Conservation (phyloP, 306 rosid species). For the Citrullus mucosospermus region DNA sequence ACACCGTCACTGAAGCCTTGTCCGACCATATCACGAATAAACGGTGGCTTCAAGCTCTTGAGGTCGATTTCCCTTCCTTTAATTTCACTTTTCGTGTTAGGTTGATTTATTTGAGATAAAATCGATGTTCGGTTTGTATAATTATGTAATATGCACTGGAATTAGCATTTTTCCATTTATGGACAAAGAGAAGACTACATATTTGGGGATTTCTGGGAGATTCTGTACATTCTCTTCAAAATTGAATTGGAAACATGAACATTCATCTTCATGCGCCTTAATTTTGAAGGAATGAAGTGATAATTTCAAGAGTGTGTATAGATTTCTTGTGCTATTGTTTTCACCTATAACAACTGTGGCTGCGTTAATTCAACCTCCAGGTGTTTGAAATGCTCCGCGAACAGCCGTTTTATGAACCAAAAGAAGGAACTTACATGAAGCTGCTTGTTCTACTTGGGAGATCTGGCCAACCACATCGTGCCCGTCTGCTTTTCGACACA, state of each 20-base stretch:
- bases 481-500: constrained; percentile 51
- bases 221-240: not conserved
- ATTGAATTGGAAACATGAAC: not conserved
- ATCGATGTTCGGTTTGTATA: not conserved
- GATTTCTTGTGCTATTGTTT: not conserved
- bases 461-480: constrained; percentile 63
- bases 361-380: constrained; percentile 24
- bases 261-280: not conserved
- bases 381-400: constrained; percentile 83
- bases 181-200: not conserved
- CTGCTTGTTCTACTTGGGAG: constrained; percentile 80
- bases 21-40: constrained; percentile 53
- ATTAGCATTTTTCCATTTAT: not conserved
- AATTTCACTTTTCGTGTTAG: not conserved
- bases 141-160: not conserved
- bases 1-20: constrained; percentile 82
- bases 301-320: not conserved
- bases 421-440: constrained; percentile 93
- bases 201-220: not conserved
- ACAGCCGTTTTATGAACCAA: constrained; percentile 81
- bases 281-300: not conserved
- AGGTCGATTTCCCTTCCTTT: constrained; percentile 35
- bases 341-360: not conserved
- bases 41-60: constrained; percentile 91
- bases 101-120: not conserved